Evolutionary conservation across 345 rosid genomes (phyloP), one percentile per base, ranked within the genome.

Genomic region (Boechera retrofracta): DNA sequence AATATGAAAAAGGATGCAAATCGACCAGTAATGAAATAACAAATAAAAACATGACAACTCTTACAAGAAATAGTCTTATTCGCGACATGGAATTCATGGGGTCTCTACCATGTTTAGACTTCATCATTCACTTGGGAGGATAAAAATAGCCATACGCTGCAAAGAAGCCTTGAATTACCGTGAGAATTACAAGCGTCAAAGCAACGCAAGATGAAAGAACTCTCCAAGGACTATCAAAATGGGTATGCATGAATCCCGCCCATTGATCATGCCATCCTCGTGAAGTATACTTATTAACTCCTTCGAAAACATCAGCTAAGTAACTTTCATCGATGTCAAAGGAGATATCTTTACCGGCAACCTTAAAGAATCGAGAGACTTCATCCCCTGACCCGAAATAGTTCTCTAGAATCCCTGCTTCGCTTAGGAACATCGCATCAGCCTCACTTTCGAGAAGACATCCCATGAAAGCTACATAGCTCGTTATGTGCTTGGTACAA

Each of bases 391-490:
- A 79, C 33, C 95, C 89, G 4, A 77, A 83, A 15, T 83, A 86
- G 73, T 87, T 85, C 65, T 89, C 85, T 9, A 87, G 47, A 7
- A 89, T 75, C 47, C 81, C 80, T 11, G 13, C 58, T 10, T 89
- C 87, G 10, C 72, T 56, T 1, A 89, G 67, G 32, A 79, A 80
- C 51, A 78, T 83, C 0, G 83, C 84, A 69, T 87, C 89, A 0
- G 15, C 26, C 0, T 85, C 79, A 0, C 80, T 62, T 70, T 80
- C 84, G 38, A 85, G 77, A 33, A 87, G 85, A 62, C 85, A 81
- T 6, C 82, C 85, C 86, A 89, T 78, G 75, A 89, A 81, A 51
- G 77, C 69, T 1, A 80, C 83, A 13, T 86, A 87, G n/a, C 81
- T 73, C 0, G 88, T 87, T 56, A 89, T 41, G 80, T 83, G 72